phyloP scores from a whole-genome alignment of 225 moss, liverwort and hornwort genomes.

The Bryum argenteum region DNA sequence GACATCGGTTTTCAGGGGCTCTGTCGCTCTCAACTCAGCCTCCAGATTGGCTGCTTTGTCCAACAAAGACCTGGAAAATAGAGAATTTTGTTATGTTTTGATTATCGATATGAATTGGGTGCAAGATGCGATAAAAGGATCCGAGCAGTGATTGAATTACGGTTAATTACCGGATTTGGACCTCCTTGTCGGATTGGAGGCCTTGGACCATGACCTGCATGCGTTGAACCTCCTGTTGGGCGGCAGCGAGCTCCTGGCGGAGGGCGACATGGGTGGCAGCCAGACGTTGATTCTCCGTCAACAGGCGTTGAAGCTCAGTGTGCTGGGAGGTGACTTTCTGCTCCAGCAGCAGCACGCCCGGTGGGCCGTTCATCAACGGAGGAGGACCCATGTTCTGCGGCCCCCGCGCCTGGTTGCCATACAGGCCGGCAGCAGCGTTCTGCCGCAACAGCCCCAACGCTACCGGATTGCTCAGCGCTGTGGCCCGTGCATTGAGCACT shows the following conservation, averaged over 20 bases:
- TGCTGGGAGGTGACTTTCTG: constrained; percentile 70
- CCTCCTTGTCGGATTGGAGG: constrained; percentile 75
- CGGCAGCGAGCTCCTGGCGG: constrained; percentile 76
- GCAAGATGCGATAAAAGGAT: too few relatives aligned
- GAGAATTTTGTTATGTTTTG: too few relatives aligned
- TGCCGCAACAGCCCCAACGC: constrained; percentile 37
- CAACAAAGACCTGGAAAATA: constrained; percentile 52
- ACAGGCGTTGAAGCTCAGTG: constrained; percentile 73
- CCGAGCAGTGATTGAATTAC: too few relatives aligned
- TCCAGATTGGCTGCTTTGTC: constrained; percentile 79
- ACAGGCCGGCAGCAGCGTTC: constrained; percentile 29
- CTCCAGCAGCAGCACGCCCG: constrained; percentile 56
- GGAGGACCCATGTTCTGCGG: constrained; percentile 63
- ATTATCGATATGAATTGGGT: too few relatives aligned
- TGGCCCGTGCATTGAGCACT: constrained; percentile 52
- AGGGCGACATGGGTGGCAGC: constrained; percentile 86
- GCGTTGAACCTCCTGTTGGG: constrained; percentile 81
- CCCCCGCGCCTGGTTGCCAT: constrained; percentile 55
- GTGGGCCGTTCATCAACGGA: constrained; percentile 49
- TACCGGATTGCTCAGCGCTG: constrained; percentile 26
- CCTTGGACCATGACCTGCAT: constrained; percentile 71
- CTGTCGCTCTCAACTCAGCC: constrained; percentile 71
- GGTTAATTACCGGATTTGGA: constrained; percentile 71
- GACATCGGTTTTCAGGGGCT: constrained; percentile 69
- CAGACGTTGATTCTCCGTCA: constrained; percentile 83